Base-by-base conservation (phyloP, 306 rosid genomes). In the Senna siamea region DNA sequence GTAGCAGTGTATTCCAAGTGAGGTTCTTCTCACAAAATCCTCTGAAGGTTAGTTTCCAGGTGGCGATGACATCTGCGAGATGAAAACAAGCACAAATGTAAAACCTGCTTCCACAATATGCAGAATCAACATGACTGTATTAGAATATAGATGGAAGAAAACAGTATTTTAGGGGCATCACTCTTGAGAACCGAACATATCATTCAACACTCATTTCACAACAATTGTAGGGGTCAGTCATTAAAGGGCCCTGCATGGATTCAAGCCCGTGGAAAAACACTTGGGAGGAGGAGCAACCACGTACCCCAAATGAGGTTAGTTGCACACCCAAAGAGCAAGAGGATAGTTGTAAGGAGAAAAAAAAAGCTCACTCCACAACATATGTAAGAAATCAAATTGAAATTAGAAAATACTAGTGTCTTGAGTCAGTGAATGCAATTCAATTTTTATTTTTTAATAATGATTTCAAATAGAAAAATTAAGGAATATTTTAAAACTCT, bases 1-100 rank as follows among this genome's bases (percentile, higher is more conserved):
- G 78, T 78, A 81, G 84, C 79, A 61, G 76, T 75, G 81, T 88
- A 86, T 88, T 85, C 86, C 94, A 88, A 80, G 56, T 69, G 77
- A 72, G 44, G 22, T 68, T 69, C 51, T 76, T 55, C 54, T 75
- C 75, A 77, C 61, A 68, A 52, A 75, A 63, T 78, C 79, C 66
- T 78, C 79, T 28, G 37, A 78, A 82, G 65, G 41, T 81, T 66
- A 74, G 66, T 72, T 76, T 86, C 86, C 88, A 79, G 62, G 40
- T 40, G 78, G 74, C 74, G 64, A 76, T 74, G 79, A 69, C 70
- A 67, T 85, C 96, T 87, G 83, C 86, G 79, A 9, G 58, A 48
- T 61, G 67, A 59, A 68, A 58, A 79, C 72, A 65, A 78, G 37
- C 44, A 34, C 22, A 20, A 18, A 23, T 30, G 46, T 61, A 52